Conservation (phyloP, 2,329 filamentous ascomycete genomes). For the Trichoderma oligosporum region DNA sequence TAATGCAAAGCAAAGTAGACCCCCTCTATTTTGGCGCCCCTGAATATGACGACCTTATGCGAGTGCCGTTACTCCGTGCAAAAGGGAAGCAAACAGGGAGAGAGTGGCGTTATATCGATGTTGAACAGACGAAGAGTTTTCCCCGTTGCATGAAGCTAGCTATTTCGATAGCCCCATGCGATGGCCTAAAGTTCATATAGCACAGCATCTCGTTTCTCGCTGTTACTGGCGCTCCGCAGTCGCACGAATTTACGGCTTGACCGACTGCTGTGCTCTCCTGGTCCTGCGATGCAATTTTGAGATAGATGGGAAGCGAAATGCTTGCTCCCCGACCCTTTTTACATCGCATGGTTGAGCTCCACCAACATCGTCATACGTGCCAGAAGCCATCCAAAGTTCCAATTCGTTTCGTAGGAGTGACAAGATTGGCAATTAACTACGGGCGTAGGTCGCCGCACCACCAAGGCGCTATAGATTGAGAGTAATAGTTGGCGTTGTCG, state of each 20-base stretch:
- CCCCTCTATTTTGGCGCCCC: constrained; percentile 13
- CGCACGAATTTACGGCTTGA: constrained; percentile 10
- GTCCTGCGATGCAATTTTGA: constrained; percentile 8
- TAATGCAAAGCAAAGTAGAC: constrained; percentile 14
- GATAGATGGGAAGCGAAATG: constrained; percentile 15
- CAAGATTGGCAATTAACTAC: constrained; percentile 9
- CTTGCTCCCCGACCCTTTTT: background rate
- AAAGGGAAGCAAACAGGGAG: background rate
- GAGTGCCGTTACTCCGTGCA: background rate
- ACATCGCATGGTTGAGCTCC: constrained; percentile 15
- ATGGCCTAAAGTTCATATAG: background rate
- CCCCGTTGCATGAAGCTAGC: background rate
- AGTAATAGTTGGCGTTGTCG: background rate
- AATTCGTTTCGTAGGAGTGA: background rate
- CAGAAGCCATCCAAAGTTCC: constrained; percentile 8
- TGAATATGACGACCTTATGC: constrained; percentile 11
- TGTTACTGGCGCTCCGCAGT: background rate
- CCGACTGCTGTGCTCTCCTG: constrained; percentile 12
- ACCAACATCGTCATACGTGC: constrained; percentile 17
- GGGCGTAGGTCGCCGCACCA: constrained; percentile 12
- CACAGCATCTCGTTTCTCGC: constrained; percentile 9
- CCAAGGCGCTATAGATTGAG: background rate
- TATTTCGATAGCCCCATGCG: background rate
- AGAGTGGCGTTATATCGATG: background rate
- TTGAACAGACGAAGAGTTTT: background rate